These are phyloP conservation scores for Russula vinacea DNA, from an alignment of 768 basidiomycete genomes.

Conservation along the genomic window DNA sequence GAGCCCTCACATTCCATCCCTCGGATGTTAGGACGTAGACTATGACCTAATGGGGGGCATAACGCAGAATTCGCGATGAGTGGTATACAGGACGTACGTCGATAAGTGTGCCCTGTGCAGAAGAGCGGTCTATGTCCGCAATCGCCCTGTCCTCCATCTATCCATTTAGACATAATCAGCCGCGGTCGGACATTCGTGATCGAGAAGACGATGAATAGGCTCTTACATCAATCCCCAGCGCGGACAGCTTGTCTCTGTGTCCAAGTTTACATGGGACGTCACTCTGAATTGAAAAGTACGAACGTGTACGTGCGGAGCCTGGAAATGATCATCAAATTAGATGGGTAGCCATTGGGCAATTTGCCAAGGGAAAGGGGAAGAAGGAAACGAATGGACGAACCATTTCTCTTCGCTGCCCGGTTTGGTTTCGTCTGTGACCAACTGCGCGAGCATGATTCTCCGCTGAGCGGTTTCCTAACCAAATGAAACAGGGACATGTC, in stretches of 20 bases:
- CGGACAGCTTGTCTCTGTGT: conserved; percentile 17
- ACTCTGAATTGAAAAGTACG: not conserved
- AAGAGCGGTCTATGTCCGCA: conserved; percentile 9
- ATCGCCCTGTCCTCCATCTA: conserved; percentile 15
- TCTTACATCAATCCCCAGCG: conserved; percentile 25
- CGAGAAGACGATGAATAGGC: not conserved
- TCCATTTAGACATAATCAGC: not conserved
- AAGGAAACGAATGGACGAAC: conserved; percentile 3
- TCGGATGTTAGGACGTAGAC: conserved; percentile 1
- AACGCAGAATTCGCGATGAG: not conserved
- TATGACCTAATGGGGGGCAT: conserved; percentile 6
- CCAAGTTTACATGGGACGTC: not conserved
- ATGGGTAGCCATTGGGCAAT: not conserved
- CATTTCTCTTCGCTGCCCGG: conserved; percentile 14
- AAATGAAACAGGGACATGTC: not conserved
- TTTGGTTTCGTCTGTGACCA: conserved; percentile 21
- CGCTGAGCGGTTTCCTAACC: conserved; percentile 23
- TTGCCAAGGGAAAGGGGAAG: not conserved
- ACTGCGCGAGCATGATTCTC: conserved; percentile 24
- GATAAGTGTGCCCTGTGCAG: conserved; percentile 1
- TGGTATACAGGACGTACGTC: conserved; percentile 9
- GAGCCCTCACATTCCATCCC: conserved; percentile 18
- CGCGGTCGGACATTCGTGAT: not conserved
- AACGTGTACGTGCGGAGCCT: conserved; percentile 24
- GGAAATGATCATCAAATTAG: not conserved